Evolutionary conservation across 305 asterid genomes (phyloP).

Genomic region (Solanum aculeatissimum): DNA sequence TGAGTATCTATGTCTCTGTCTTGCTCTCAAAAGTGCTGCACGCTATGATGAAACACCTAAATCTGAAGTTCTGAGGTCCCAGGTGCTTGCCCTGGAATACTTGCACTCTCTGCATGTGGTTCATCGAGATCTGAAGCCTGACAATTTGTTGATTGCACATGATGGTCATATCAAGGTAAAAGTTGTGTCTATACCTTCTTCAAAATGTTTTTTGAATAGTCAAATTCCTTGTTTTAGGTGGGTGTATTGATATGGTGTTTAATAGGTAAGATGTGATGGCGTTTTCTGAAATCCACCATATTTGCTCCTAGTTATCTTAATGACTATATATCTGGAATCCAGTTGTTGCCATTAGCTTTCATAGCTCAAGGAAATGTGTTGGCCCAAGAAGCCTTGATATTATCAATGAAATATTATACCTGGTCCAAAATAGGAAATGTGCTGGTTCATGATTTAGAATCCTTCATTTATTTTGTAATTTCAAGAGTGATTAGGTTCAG

Average conservation of each 20-base stretch:
- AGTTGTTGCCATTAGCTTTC: neutral
- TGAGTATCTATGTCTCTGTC: conserved; percentile 30
- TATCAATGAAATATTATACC: neutral
- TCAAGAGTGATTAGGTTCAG: neutral
- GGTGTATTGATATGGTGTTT: neutral
- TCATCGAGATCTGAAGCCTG: conserved; percentile 99
- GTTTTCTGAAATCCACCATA: neutral
- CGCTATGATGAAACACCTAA: neutral
- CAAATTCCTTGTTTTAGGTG: neutral
- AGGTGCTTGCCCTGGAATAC: conserved; percentile 99
- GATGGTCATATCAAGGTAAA: conserved; percentile 98
- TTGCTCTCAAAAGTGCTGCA: neutral
- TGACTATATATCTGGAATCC: neutral
- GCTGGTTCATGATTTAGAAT: neutral
- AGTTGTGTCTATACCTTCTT: neutral
- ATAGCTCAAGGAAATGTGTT: neutral
- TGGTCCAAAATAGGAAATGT: neutral
- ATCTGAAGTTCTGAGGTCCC: conserved; percentile 21
- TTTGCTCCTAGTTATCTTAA: neutral
- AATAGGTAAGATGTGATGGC: neutral
- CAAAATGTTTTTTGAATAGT: neutral
- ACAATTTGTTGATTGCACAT: conserved; percentile 96
- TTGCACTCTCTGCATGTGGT: conserved; percentile 88
- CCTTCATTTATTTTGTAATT: neutral
- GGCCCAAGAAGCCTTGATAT: neutral